These are phyloP conservation scores for Passalora sequoiae DNA, from an alignment of 2,329 filamentous ascomycete species.

Conservation along the genomic window DNA sequence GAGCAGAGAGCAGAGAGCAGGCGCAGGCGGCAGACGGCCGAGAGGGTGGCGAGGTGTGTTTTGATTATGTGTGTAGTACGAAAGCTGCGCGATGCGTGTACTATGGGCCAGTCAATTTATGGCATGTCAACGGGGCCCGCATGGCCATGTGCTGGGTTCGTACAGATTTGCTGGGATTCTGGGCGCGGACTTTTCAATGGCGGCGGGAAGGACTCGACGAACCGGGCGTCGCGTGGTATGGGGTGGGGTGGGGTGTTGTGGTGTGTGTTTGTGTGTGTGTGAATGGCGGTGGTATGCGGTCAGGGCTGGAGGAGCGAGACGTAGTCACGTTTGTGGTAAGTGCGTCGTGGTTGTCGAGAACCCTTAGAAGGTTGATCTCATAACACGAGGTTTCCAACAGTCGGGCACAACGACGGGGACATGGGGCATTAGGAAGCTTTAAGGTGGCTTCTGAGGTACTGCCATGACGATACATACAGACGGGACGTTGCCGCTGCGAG, in stretches of 20 bases:
- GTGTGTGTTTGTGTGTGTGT: background rate
- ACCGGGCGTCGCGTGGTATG: background rate
- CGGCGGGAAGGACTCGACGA: background rate
- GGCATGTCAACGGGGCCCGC: constrained; percentile 5
- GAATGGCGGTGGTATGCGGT: background rate
- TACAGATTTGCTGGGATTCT: constrained; percentile 8
- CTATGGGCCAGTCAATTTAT: constrained; percentile 6
- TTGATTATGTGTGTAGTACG: constrained; percentile 3
- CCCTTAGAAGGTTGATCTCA: constrained; percentile 3
- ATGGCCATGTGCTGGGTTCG: constrained; percentile 15
- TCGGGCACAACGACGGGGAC: constrained; percentile 1
- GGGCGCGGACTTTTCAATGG: background rate
- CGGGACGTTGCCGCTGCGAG: background rate
- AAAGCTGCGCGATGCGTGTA: background rate
- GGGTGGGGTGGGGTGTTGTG: background rate
- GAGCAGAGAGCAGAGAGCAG: too few species aligned
- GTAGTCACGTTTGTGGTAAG: background rate
- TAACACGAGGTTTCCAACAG: constrained; percentile 6
- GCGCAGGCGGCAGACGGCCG: too few species aligned
- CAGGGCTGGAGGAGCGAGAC: too few species aligned
- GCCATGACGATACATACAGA: background rate
- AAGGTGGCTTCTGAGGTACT: constrained; percentile 1
- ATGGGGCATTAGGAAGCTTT: constrained; percentile 1
- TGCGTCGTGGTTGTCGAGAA: background rate
- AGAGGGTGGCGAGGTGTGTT: constrained; percentile 4